Percentiles rank a stretch among this genome's conserved stretches.
These are phyloP conservation scores for Solanum paucissectum DNA, from an alignment of 257 asterid species.

Conservation along the genomic window DNA sequence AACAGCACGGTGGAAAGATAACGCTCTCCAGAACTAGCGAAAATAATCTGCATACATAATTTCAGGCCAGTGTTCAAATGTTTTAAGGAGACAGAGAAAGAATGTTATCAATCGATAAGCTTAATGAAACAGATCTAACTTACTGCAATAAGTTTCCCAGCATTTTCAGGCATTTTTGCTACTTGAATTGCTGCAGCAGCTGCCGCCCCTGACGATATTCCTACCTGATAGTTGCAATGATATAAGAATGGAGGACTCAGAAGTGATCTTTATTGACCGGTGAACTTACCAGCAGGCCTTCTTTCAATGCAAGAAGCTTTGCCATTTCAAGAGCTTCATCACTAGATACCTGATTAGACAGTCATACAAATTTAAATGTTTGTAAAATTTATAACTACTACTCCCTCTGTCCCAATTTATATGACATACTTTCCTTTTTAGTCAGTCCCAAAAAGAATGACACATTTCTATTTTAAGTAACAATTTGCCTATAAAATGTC, in stretches of 20 bases:
- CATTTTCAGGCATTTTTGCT: constrained; percentile 37
- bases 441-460: too few relatives aligned
- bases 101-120: neutral
- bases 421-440: too few relatives aligned
- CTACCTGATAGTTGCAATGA: constrained; percentile 19
- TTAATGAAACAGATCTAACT: constrained; percentile 1
- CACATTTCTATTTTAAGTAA: too few relatives aligned
- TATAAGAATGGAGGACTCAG: neutral
- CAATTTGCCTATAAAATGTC: too few relatives aligned
- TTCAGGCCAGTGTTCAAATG: neutral
- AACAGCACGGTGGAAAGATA: constrained; percentile 46
- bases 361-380: neutral
- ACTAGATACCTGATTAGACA: constrained; percentile 26
- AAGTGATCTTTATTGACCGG: neutral
- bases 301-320: constrained; percentile 40
- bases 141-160: constrained; percentile 50
- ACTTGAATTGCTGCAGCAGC: constrained; percentile 45
- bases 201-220: constrained; percentile 55
- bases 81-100: neutral
- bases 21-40: constrained; percentile 51
- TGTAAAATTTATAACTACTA: neutral
- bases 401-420: too few relatives aligned
- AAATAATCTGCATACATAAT: constrained; percentile 6
- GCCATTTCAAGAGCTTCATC: constrained; percentile 44
- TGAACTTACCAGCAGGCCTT: constrained; percentile 34